Evolutionary conservation across 2,329 filamentous ascomycete genomes (phyloP), one percentile per base, ranked within the genome.

Genomic region (Cladosporium colombiae): DNA sequence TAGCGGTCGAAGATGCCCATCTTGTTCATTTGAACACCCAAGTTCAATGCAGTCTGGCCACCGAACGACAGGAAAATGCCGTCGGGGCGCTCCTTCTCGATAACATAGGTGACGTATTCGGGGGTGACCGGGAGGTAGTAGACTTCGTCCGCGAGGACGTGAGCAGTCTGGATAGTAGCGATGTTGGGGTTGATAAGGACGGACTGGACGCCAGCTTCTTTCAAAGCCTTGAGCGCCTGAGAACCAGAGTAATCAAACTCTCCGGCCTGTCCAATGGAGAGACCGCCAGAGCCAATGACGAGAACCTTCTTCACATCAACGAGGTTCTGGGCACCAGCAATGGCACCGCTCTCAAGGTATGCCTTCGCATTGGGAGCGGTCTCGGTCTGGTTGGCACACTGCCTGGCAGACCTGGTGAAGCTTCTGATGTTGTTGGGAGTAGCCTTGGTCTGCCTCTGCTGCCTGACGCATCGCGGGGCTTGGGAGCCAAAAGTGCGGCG

Each of bases 171-270:
- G 76, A 98, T 98, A 66, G 95, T 98, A 67, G 94, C 94, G 78
- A 98, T 98, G 79, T 98, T 98, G 74, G 94, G 94, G 82, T 98
- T 98, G 79, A 98, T 93, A 70, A 98, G 88, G 64, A 98, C 91
- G 11, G 94, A 97, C 72, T 89, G 82, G 67, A 98, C 91, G 68
- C 92, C 92, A 69, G 93, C 94, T 82, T 98, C 94, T 81, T 97
- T 98, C 68, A 99, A 85, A 46, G 95, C 95, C 82, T 98, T 98
- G 69, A 99, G 85, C 64, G 95, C 95, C 84, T 98, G 95, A 6
- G 94, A 93, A 70, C 95, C 94, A 79, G 95, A 98, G 81, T 98
- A 98, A 82, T 98, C 94, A 75, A 98, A 98, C 83, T 98, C 94
- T 82, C 94, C 94, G 70, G 94, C 94, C 82, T 98, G 94, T 70